These are phyloP conservation scores for Circinella umbellata DNA, from an alignment of 371 early-diverging fungal species.

Conservation along the genomic window DNA sequence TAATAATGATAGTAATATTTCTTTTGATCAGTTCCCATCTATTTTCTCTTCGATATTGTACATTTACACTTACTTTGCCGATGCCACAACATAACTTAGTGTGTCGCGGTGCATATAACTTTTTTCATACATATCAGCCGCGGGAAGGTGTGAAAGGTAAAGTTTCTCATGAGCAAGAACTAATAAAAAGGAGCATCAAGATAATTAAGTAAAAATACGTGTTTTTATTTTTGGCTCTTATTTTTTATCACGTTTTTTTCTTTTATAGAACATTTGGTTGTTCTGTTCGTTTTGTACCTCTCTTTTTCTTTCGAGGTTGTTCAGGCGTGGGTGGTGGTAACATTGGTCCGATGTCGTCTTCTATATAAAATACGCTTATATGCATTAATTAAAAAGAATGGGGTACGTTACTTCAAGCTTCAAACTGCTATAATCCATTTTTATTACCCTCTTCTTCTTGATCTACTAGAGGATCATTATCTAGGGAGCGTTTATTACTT, in stretches of 20 bases:
- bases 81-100: conserved; percentile 76
- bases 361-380: neutral
- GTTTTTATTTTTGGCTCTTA: too few species aligned
- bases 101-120: conserved; percentile 96
- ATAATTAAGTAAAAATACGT: neutral
- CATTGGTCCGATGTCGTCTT: conserved; percentile 39
- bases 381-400: neutral
- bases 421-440: neutral
- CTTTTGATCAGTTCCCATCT: too few species aligned
- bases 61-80: conserved; percentile 53
- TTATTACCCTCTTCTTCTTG: conserved; percentile 7
- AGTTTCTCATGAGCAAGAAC: conserved; percentile 77
- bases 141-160: conserved; percentile 79
- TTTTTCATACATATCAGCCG: conserved; percentile 88
- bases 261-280: neutral
- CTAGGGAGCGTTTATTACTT: conserved; percentile 15
- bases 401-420: neutral
- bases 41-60: too few species aligned
- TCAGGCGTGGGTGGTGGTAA: conserved; percentile 40
- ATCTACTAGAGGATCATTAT: neutral
- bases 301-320: conserved; percentile 41
- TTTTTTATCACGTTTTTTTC: too few species aligned
- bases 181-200: conserved; percentile 17
- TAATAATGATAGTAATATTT: conserved; percentile 17
- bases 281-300: conserved; percentile 25